Base-by-base conservation (phyloP, 129 eudicot genomes). In the Lonicera japonica region DNA sequence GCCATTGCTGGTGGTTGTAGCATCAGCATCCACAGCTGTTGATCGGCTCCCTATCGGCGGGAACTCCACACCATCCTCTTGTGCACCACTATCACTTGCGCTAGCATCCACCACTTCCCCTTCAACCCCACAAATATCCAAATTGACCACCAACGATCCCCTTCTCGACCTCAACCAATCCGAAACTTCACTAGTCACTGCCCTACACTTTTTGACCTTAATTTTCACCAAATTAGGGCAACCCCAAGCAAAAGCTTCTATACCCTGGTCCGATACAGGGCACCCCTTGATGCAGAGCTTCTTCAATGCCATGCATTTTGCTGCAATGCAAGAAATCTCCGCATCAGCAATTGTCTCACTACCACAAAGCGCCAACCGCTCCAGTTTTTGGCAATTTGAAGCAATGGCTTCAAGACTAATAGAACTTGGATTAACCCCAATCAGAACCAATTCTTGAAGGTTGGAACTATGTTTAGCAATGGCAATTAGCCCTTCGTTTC, bases 91-190 rank as follows among this genome's bases (percentile, higher is more conserved):
- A 47, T 81, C 95, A 66, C 88, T 81, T 0, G 86, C 76, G 69
- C 86, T 81, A 7, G 82, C 88, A 64, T 83, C 91, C 58, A 74
- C 59, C 0, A 36, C 79, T 65, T 85, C 95, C 19, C 43, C 75
- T 65, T 86, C 97, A 63, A 80, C 66, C 73, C 79, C 92, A 61
- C 73, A 75, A 2, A 68, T 86, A 65, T 90, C 97, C 71, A 90
- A 72, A 81, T 76, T 86, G 29, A 90, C 88, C 21, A 82, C 76
- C 79, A 90, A 64, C 0, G 86, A 68, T 19, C 79, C 82, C 69
- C 92, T 76, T 66, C 75, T 80, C 21, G 76, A 86, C 79, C 84
- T 79, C 54, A 90, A 66, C 86, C 82, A 86, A 65, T 83, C 88
- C 0, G 81, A 88, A 52, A 80, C 78, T 18, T 83, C 97, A 25